Percentiles rank a stretch among this genome's conserved stretches.
These are phyloP conservation scores for Polychytrium aggregatum DNA, from an alignment of 192 early-diverging fungal genomes.

Conservation along the genomic window DNA sequence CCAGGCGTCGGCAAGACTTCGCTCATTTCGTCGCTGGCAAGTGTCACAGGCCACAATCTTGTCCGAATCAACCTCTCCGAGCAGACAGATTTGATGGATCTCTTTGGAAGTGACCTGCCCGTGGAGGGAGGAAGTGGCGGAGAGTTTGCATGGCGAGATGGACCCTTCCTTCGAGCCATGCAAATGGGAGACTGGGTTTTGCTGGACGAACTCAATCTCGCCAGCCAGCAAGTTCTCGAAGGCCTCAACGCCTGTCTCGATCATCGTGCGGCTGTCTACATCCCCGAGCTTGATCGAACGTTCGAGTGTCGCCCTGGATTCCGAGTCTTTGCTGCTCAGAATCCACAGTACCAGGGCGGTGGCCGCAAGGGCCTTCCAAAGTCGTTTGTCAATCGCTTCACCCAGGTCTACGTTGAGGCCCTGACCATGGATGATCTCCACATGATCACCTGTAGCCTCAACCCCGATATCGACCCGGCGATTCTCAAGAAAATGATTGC, in stretches of 20 bases:
- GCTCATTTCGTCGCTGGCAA: conserved; percentile 71
- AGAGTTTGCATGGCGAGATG: conserved; percentile 95
- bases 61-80: conserved; percentile 96
- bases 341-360: conserved; percentile 92
- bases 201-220: conserved; percentile 94
- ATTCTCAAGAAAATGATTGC: conserved; percentile 50
- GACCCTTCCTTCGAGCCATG: conserved; percentile 94
- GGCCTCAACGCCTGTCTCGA: conserved; percentile 98
- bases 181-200: conserved; percentile 93
- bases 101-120: conserved; percentile 96
- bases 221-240: conserved; percentile 96
- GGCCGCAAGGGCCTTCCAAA: conserved; percentile 96
- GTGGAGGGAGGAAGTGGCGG: conserved; percentile 76
- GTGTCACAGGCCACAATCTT: conserved; percentile 66
- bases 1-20: conserved; percentile 97
- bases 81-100: conserved; percentile 96
- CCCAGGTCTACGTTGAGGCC: conserved; percentile 85
- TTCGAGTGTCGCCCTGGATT: conserved; percentile 74
- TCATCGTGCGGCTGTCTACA: conserved; percentile 90
- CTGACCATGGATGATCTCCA: conserved; percentile 66
- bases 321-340: conserved; percentile 93
- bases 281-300: conserved; percentile 85
- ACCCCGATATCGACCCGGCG: conserved; percentile 6
- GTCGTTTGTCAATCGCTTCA: conserved; percentile 95
- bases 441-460: conserved; percentile 56